These are phyloP conservation scores for Paxillus involutus DNA, from an alignment of 768 basidiomycete species.

Conservation along the genomic window DNA sequence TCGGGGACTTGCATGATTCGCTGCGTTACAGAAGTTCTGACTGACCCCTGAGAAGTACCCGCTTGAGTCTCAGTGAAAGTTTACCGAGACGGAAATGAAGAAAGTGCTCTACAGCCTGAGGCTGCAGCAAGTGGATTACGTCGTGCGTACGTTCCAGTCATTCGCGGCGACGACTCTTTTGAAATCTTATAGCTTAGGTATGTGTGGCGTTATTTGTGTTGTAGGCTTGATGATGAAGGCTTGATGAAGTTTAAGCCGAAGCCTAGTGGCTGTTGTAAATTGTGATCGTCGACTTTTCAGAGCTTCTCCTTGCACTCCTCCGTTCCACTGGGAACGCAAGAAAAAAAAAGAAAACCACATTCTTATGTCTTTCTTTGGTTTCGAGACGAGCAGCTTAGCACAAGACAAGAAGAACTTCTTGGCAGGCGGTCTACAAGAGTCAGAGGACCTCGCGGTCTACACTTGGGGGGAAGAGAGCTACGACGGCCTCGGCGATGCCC, in stretches of 20 bases:
- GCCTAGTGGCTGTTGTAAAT: not conserved
- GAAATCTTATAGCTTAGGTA: too few species aligned
- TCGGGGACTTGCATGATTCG: too few species aligned
- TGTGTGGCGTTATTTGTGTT: slow-evolving; percentile 29
- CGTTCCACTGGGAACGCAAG: slow-evolving; percentile 16
- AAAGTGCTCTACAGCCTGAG: too few species aligned
- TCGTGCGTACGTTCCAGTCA: too few species aligned
- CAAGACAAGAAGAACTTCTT: slow-evolving; percentile 59
- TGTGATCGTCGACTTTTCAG: slow-evolving; percentile 17
- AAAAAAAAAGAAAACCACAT: slow-evolving; percentile 8
- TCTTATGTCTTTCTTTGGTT: slow-evolving; percentile 83
- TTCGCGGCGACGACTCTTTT: too few species aligned
- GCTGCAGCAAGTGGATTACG: too few species aligned
- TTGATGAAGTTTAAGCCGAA: too few species aligned
- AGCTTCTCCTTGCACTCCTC: slow-evolving; percentile 9
- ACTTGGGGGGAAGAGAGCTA: slow-evolving; percentile 92
- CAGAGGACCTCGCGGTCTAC: slow-evolving; percentile 86
- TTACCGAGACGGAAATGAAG: slow-evolving; percentile 8
- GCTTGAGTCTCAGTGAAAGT: too few species aligned
- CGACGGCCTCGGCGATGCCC: slow-evolving; percentile 83
- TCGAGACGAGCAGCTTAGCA: slow-evolving; percentile 63
- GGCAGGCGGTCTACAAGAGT: slow-evolving; percentile 48
- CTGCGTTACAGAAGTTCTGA: too few species aligned
- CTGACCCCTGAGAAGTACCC: not conserved
- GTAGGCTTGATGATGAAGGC: not conserved